Evolutionary conservation across 257 asterid genomes (phyloP).

Genomic region (Lithospermum erythrorhizon): DNA sequence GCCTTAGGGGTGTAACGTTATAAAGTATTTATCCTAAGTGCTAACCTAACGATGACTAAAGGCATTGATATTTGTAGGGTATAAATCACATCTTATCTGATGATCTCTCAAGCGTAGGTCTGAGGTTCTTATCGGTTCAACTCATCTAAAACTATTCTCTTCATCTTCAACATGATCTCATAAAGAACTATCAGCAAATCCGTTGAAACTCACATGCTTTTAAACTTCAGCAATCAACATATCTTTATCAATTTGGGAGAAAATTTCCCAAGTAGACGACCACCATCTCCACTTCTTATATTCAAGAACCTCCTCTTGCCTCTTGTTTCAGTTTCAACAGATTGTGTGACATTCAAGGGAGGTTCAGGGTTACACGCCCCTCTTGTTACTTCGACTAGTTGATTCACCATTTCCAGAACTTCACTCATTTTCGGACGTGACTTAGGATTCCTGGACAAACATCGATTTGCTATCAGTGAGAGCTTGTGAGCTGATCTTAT

Average conservation of each 20-base stretch:
- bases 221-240: constrained; percentile 21
- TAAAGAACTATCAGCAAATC: neutral
- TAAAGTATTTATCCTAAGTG: too few relatives aligned
- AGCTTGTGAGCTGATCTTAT: constrained; percentile 76
- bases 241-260: constrained; percentile 42
- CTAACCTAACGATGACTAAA: too few relatives aligned
- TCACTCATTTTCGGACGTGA: constrained; percentile 93
- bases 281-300: constrained; percentile 33
- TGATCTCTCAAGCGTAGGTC: too few relatives aligned
- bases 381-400: constrained; percentile 40
- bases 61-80: too few relatives aligned
- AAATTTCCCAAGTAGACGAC: constrained; percentile 52
- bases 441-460: constrained; percentile 59
- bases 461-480: constrained; percentile 76
- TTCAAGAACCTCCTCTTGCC: constrained; percentile 48
- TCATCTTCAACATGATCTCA: neutral
- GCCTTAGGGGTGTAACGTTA: too few relatives aligned
- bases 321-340: constrained; percentile 16
- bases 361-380: constrained; percentile 43
- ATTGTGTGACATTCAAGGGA: constrained; percentile 19
- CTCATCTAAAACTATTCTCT: too few relatives aligned
- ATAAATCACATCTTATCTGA: too few relatives aligned
- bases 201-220: neutral
- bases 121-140: too few relatives aligned
- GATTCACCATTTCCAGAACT: constrained; percentile 61